Percentiles rank a stretch among this genome's conserved stretches.
phyloP scores from a whole-genome alignment of 2,329 filamentous ascomycete species.

The Fusarium marasasianum region DNA sequence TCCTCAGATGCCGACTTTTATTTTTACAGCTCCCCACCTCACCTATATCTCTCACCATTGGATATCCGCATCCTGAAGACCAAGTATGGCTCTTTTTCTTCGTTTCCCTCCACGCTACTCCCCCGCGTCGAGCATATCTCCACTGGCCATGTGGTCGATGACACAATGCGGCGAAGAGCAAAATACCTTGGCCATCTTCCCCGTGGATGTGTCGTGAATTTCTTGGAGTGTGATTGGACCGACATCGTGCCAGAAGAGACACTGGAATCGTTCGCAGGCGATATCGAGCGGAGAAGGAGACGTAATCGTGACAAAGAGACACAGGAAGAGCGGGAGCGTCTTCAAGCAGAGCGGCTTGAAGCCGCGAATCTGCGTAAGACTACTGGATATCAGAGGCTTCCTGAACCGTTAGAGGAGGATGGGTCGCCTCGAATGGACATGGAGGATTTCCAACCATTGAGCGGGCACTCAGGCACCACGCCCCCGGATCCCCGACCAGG shows the following conservation, averaged over 20 bases:
- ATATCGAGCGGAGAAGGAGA: constrained; percentile 80
- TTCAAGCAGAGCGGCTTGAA: constrained; percentile 83
- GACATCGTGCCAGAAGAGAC: constrained; percentile 82
- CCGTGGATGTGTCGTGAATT: constrained; percentile 88
- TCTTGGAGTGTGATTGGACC: constrained; percentile 94
- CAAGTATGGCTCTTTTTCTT: constrained; percentile 83
- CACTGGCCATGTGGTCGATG: constrained; percentile 86
- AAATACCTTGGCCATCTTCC: constrained; percentile 91
- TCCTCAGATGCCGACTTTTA: constrained; percentile 69
- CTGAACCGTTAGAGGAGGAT: constrained; percentile 52
- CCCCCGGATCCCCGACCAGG: constrained; percentile 67
- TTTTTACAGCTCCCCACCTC: constrained; percentile 88
- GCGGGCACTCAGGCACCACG: constrained; percentile 58
- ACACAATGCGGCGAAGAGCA: constrained; percentile 81
- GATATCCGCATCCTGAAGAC: constrained; percentile 93
- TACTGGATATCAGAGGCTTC: constrained; percentile 51
- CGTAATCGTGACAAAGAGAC: constrained; percentile 83
- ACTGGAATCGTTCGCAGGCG: constrained; percentile 77
- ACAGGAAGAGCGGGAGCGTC: constrained; percentile 85
- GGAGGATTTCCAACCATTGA: constrained; percentile 73
- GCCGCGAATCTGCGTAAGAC: constrained; percentile 71
- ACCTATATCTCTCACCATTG: constrained; percentile 88
- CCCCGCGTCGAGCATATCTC: constrained; percentile 90
- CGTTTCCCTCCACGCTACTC: constrained; percentile 85
- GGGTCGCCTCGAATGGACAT: constrained; percentile 55